Conservation (phyloP, 805 yeast species). For the Hemisphaericaspora nanyangensis region DNA sequence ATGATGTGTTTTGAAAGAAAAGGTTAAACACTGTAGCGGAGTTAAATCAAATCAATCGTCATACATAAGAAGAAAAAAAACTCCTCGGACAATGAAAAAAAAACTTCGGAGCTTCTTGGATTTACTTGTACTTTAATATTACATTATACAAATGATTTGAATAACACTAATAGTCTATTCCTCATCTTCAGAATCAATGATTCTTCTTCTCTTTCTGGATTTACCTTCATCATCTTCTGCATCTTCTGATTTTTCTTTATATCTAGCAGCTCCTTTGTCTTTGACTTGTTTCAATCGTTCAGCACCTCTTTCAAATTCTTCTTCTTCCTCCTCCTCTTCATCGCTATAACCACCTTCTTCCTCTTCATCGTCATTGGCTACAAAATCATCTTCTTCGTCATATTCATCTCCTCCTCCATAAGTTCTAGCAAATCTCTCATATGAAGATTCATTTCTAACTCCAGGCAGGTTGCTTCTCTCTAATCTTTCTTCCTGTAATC, state of each 20-base stretch:
- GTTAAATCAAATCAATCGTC: too few relatives aligned
- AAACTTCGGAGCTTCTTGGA: too few relatives aligned
- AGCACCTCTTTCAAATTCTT: conserved; percentile 50
- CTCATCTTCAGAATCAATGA: conserved; percentile 42
- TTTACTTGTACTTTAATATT: too few relatives aligned
- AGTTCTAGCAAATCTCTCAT: conserved; percentile 35
- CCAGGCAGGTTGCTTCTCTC: conserved; percentile 44
- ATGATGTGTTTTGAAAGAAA: too few relatives aligned
- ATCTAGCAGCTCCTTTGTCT: conserved; percentile 52
- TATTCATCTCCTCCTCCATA: conserved; percentile 35
- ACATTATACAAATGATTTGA: too few relatives aligned
- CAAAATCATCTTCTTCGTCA: conserved; percentile 38
- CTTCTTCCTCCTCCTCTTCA: conserved; percentile 31
- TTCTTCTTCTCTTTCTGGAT: conserved; percentile 43
- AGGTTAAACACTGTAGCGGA: too few relatives aligned
- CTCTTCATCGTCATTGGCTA: conserved; percentile 42
- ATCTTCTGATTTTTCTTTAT: conserved; percentile 19
- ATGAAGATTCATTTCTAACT: conserved; percentile 22
- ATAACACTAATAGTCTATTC: too few relatives aligned
- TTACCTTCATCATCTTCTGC: conserved; percentile 28
- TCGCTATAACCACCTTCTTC: conserved; percentile 32
- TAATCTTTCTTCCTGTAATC: conserved; percentile 54
- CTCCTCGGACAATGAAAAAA: too few relatives aligned
- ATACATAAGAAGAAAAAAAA: too few relatives aligned
- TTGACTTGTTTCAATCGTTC: conserved; percentile 55